Percentiles rank a stretch among this genome's conserved stretches.
Conservation (phyloP, 1,284 basidiomycete genomes). For the Athelia sp. region DNA sequence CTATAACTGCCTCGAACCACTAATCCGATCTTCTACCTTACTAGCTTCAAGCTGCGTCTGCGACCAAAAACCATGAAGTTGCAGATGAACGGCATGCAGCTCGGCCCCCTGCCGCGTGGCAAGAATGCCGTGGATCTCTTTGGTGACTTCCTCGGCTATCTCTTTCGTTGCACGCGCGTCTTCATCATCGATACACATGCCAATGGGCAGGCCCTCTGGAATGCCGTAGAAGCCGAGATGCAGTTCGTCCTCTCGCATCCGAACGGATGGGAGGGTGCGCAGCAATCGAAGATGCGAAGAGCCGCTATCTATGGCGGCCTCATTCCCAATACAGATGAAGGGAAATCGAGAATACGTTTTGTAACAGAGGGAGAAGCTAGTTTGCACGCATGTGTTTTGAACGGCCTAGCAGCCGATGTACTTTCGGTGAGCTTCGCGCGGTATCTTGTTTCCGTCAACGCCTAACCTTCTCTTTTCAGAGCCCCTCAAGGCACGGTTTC, state of each 20-base stretch:
- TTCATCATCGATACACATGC: constrained; percentile 76
- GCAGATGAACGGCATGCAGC: constrained; percentile 75
- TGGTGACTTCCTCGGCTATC: constrained; percentile 70
- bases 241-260: constrained; percentile 74
- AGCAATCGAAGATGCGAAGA: constrained; percentile 71
- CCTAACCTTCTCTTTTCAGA: constrained; percentile 29
- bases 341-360: constrained; percentile 64
- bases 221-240: constrained; percentile 55
- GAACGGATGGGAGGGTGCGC: constrained; percentile 79
- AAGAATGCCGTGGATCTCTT: constrained; percentile 70
- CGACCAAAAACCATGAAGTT: constrained; percentile 71
- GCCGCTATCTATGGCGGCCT: constrained; percentile 62
- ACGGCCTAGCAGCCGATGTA: constrained; percentile 68
- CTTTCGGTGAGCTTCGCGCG: constrained; percentile 45
- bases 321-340: constrained; percentile 66
- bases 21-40: constrained; percentile 4
- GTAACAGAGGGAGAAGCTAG: constrained; percentile 80
- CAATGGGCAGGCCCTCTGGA: constrained; percentile 60
- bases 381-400: constrained; percentile 71
- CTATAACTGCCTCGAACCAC: constrained; percentile 1
- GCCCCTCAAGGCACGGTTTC: constrained; percentile 67
- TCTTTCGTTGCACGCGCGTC: constrained; percentile 63
- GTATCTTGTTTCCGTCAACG: background rate
- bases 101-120: constrained; percentile 56
- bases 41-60: constrained; percentile 72